Base-by-base conservation (phyloP, 208 protist genomes). In the Borovskyia barvae region DNA sequence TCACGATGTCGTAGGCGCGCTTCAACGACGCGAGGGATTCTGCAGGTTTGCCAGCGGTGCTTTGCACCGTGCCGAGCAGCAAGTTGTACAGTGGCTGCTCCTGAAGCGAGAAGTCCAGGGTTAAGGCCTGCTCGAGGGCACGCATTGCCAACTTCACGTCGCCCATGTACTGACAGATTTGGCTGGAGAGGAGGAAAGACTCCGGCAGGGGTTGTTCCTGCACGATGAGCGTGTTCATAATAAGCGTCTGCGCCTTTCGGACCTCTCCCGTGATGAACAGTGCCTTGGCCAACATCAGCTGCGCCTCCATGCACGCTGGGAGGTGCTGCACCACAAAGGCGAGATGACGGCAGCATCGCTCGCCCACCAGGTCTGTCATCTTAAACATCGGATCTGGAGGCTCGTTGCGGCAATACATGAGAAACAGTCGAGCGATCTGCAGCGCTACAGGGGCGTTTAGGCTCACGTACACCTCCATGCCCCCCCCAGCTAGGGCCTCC, bases 41-140 rank as follows among this genome's bases (percentile, higher is more conserved):
- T 17, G 81, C 47, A 2, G 70, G 32, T 50, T 96, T 80, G 43
- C 86, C 80, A 29, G 79, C 71, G 57, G 76, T 80, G 33, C 67
- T 60, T 49, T 90, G 70, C 33, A 97, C 76, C 24, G 81, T 84
- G 33, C 93, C 96, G 36, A 85, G 84, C 11, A 98, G 62, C 12
- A 98, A 60, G 59, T 97, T 92, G 66, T 97, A 98, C 5, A 87
- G 61, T 8, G 94, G 85, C 60, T 87, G 80, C 57, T 97, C 89
- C 51, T 95, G 89, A 19, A 98, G 61, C 28, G 90, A 77, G 75
- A 98, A 98, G 65, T 98, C 88, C 26, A 95, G 72, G 8, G 84
- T 95, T 28, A 97, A 74, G 11, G 93, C 95, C 65, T 94, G 83
- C 57, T 97, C 90, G 6, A 98, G 82, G 6, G 90, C 80, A 24